phyloP scores from a whole-genome alignment of 202 grass and related monocot genomes.

The Setaria viridis region DNA sequence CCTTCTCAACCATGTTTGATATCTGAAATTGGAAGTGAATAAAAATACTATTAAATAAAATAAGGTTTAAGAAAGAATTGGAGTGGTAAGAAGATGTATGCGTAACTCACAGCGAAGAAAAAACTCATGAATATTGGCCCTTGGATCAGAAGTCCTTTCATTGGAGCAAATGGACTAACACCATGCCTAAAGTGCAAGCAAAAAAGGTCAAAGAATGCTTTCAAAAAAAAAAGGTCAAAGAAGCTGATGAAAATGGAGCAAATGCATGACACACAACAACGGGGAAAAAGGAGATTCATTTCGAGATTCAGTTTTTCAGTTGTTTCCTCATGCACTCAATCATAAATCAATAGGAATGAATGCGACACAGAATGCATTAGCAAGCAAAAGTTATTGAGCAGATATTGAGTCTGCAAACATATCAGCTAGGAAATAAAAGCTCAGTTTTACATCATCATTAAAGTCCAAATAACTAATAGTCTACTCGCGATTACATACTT shows the following conservation, averaged over 20 bases:
- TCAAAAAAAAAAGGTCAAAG: constrained; percentile 22
- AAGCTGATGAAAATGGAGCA: constrained; percentile 29
- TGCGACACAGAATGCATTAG: not conserved
- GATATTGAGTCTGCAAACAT: not conserved
- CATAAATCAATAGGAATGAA: not conserved
- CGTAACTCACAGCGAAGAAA: constrained; percentile 83
- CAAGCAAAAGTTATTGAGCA: constrained; percentile 6
- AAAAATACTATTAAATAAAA: not conserved
- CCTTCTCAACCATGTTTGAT: constrained; percentile 78
- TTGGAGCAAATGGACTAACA: constrained; percentile 76
- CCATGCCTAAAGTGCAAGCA: constrained; percentile 58
- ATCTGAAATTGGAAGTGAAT: constrained; percentile 53
- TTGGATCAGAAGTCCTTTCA: constrained; percentile 85
- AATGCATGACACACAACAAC: constrained; percentile 42
- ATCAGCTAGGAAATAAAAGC: constrained; percentile 9
- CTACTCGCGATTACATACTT: constrained; percentile 60
- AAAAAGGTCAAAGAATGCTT: constrained; percentile 31
- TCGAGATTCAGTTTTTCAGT: constrained; percentile 5
- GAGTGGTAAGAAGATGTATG: constrained; percentile 22
- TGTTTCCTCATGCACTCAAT: constrained; percentile 10
- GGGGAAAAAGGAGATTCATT: not conserved
- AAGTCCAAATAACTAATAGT: constrained; percentile 34
- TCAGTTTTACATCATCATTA: not conserved
- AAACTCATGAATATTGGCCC: constrained; percentile 92
- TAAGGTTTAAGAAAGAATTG: constrained; percentile 30